A percentile compares a stretch with the other conserved stretches of the same genome.
phyloP scores from a whole-genome alignment of 768 basidiomycete genomes.

The Solioccasus polychromus region DNA sequence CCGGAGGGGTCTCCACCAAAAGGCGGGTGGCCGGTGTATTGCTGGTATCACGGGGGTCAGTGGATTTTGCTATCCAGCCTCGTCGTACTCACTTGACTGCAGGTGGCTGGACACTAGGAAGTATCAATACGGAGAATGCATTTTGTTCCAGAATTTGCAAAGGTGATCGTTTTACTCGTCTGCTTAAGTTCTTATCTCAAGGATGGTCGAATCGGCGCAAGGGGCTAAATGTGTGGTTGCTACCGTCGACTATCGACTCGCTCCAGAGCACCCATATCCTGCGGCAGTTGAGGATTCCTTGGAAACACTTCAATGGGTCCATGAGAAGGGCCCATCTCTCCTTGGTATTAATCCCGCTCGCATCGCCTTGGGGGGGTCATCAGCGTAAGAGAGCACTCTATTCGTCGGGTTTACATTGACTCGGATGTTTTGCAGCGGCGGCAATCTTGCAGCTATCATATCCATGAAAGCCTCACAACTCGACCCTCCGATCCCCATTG shows the following conservation, averaged over 20 bases:
- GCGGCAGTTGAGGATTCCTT: constrained; percentile 33
- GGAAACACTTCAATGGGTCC: constrained; percentile 36
- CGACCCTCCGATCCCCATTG: constrained; percentile 48
- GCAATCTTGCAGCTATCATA: constrained; percentile 66
- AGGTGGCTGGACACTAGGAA: constrained; percentile 81
- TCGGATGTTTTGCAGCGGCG: constrained; percentile 53
- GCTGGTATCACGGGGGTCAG: constrained; percentile 74
- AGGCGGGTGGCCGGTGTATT: constrained; percentile 67
- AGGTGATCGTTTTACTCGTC: constrained; percentile 12
- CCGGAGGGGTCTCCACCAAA: constrained; percentile 48
- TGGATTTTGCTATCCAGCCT: background rate
- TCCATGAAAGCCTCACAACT: constrained; percentile 59
- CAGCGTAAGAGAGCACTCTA: constrained; percentile 43
- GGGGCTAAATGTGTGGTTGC: constrained; percentile 34
- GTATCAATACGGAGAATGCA: constrained; percentile 55
- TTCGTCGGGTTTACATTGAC: background rate
- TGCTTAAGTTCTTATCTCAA: background rate
- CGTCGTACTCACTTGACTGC: constrained; percentile 1
- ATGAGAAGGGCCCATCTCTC: constrained; percentile 40
- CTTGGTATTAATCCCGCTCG: constrained; percentile 48
- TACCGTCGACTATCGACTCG: constrained; percentile 33
- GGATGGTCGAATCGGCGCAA: background rate
- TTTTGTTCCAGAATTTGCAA: constrained; percentile 42
- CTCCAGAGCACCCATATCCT: constrained; percentile 34
- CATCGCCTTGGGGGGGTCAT: constrained; percentile 72